Evolutionary conservation across 345 rosid genomes (phyloP).

Genomic region (Raphanus raphanistrum): DNA sequence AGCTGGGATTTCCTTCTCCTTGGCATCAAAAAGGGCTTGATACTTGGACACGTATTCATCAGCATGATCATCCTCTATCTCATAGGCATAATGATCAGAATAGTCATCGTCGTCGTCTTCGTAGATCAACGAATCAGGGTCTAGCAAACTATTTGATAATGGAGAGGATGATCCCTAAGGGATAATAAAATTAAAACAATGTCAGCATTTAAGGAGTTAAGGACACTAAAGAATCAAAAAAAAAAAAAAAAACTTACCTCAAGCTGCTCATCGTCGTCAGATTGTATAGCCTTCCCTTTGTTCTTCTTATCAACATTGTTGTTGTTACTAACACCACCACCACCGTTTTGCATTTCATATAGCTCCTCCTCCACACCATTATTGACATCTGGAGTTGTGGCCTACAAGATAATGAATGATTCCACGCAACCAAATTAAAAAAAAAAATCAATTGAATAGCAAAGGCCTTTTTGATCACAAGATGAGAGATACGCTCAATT

Average conservation of each 20-base stretch:
- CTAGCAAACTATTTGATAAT: slow-evolving; percentile 40
- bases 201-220: background rate
- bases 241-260: background rate
- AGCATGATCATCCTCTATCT: slow-evolving; percentile 41
- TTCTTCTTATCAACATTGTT: slow-evolving; percentile 41
- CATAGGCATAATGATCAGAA: slow-evolving; percentile 34
- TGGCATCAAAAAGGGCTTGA: slow-evolving; percentile 69
- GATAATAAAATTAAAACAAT: too few species aligned
- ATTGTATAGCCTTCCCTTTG: slow-evolving; percentile 64
- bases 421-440: background rate
- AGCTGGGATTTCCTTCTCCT: slow-evolving; percentile 65
- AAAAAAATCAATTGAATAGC: too few species aligned
- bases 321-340: slow-evolving; percentile 33
- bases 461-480: too few species aligned
- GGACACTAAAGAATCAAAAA: background rate
- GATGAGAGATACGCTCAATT: too few species aligned
- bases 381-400: slow-evolving; percentile 48
- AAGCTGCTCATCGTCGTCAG: slow-evolving; percentile 6
- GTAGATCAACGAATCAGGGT: slow-evolving; percentile 43
- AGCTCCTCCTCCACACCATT: slow-evolving; percentile 70
- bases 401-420: slow-evolving; percentile 43
- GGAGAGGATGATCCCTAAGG: slow-evolving; percentile 13
- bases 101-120: slow-evolving; percentile 44
- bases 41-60: slow-evolving; percentile 48
- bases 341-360: slow-evolving; percentile 50